Percentiles rank a stretch among this genome's conserved stretches.
phyloP scores from a whole-genome alignment of 331 rosid species.

The Telfairia occidentalis region DNA sequence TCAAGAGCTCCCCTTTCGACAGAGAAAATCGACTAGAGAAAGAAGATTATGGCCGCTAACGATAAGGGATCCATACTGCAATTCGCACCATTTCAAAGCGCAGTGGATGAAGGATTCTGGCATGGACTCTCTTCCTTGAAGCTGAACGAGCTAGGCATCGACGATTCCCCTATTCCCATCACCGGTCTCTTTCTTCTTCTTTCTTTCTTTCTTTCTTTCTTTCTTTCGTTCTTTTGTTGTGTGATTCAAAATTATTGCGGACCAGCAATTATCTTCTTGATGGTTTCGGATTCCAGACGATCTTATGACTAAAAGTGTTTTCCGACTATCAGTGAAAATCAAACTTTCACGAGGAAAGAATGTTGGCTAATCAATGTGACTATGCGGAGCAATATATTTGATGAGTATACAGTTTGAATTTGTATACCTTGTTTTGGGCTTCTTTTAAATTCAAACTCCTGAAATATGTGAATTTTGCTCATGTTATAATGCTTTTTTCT shows the following conservation, averaged over 20 bases:
- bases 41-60: constrained; percentile 26
- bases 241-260: not conserved
- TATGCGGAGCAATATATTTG: not conserved
- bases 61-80: constrained; percentile 37
- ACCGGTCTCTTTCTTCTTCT: constrained; percentile 29
- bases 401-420: not conserved
- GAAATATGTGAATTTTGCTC: not conserved
- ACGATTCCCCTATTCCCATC: constrained; percentile 72
- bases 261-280: not conserved
- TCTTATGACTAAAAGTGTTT: not conserved
- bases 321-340: not conserved
- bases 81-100: constrained; percentile 82
- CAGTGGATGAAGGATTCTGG: constrained; percentile 94
- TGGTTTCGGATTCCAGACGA: not conserved
- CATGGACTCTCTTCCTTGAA: constrained; percentile 78
- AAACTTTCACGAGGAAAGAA: not conserved
- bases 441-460: not conserved
- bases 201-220: not conserved
- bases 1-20: not conserved
- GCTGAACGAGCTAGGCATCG: constrained; percentile 94
- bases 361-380: not conserved
- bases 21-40: not conserved
- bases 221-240: not conserved
- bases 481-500: not conserved
- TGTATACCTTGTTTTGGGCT: not conserved